Evolutionary conservation across 2,329 filamentous ascomycete species (phyloP).

Genomic region (Exophiala bonariae): DNA sequence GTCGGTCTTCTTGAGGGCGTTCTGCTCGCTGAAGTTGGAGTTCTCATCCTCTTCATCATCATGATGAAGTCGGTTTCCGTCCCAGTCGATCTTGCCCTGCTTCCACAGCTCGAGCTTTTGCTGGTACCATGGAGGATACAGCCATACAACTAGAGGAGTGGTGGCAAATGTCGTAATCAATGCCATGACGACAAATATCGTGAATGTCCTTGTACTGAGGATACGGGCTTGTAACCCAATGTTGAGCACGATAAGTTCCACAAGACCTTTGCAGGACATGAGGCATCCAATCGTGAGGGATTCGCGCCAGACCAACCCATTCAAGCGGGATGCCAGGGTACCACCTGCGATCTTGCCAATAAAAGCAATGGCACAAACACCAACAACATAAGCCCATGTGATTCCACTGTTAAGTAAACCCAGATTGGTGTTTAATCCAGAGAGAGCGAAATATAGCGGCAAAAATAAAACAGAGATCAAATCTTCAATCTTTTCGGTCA

Average conservation of each 20-base stretch:
- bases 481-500: conserved; percentile 93
- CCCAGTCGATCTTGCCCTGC: conserved; percentile 88
- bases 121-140: conserved; percentile 79
- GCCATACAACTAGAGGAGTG: conserved; percentile 69
- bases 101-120: conserved; percentile 73
- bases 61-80: conserved; percentile 55
- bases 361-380: conserved; percentile 78
- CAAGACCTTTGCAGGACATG: conserved; percentile 96
- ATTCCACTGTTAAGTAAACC: conserved; percentile 78
- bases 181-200: conserved; percentile 94
- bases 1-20: conserved; percentile 27
- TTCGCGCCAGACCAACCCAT: conserved; percentile 85
- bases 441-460: conserved; percentile 90
- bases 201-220: conserved; percentile 77
- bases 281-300: conserved; percentile 82
- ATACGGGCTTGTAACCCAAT: conserved; percentile 84
- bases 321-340: conserved; percentile 71
- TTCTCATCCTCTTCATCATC: conserved; percentile 39
- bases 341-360: conserved; percentile 82
- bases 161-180: conserved; percentile 82
- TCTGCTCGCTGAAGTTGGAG: conserved; percentile 7
- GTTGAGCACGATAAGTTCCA: conserved; percentile 85
- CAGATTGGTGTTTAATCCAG: conserved; percentile 83
- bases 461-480: conserved; percentile 79
- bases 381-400: conserved; percentile 88